Conservation (phyloP, 495 filamentous ascomycete species). For the Pseudotulostoma volvatum region DNA sequence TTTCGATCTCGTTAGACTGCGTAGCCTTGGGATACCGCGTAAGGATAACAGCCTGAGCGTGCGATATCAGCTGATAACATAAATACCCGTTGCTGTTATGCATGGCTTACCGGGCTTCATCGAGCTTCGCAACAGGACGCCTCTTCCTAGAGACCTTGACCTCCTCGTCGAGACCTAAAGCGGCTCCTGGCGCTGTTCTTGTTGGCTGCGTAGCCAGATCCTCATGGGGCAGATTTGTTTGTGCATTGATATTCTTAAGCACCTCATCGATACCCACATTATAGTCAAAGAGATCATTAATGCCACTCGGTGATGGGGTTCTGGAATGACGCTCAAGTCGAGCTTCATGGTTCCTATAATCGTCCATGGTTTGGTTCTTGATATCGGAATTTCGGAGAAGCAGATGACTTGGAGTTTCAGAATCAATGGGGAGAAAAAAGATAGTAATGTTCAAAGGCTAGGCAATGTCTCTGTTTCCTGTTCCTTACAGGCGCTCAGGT, state of each 20-base stretch:
- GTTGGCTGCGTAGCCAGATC: conserved; percentile 14
- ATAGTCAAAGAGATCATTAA: conserved; percentile 57
- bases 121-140: conserved; percentile 65
- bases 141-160: conserved; percentile 64
- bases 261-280: conserved; percentile 40
- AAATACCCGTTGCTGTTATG: too few relatives aligned
- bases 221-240: conserved; percentile 14
- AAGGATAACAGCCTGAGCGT: conserved; percentile 53
- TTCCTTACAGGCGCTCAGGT: too few relatives aligned
- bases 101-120: conserved; percentile 51
- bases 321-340: too few relatives aligned
- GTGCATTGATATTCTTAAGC: conserved; percentile 25
- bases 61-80: not conserved
- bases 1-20: conserved; percentile 48
- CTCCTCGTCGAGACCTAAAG: conserved; percentile 65
- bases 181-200: conserved; percentile 18
- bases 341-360: too few relatives aligned
- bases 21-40: conserved; percentile 68
- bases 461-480: too few relatives aligned
- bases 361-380: too few relatives aligned
- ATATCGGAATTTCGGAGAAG: too few relatives aligned
- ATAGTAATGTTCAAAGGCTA: too few relatives aligned
- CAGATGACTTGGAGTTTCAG: too few relatives aligned
- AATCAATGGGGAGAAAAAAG: too few relatives aligned
- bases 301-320: too few relatives aligned